Percentiles rank a stretch among this genome's conserved stretches.
Evolutionary conservation across 257 asterid genomes (phyloP).

Genomic region (Lycium ferocissimum): DNA sequence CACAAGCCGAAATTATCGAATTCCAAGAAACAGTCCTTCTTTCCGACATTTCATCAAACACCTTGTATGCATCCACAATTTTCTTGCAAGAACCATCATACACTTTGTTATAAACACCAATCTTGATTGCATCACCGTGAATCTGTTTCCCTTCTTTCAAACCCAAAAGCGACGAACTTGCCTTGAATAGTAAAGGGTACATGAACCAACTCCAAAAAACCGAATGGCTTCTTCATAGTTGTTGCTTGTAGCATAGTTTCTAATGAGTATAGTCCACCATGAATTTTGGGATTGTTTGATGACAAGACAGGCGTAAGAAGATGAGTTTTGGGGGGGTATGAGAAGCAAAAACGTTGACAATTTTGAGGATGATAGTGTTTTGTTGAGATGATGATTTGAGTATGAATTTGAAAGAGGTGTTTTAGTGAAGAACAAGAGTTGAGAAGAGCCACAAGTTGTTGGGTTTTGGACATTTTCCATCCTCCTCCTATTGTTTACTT

Average conservation of each 20-base stretch:
- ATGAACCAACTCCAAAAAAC: slow-evolving; percentile 56
- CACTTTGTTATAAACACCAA: slow-evolving; percentile 53
- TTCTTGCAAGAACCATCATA: slow-evolving; percentile 70
- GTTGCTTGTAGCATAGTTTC: slow-evolving; percentile 53
- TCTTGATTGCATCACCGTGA: slow-evolving; percentile 71
- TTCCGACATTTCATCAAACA: slow-evolving; percentile 69
- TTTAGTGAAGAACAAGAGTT: slow-evolving; percentile 40
- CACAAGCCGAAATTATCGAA: slow-evolving; percentile 63
- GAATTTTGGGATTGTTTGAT: slow-evolving; percentile 35
- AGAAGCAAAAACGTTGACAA: slow-evolving; percentile 51
- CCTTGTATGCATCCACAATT: slow-evolving; percentile 49
- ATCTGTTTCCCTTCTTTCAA: slow-evolving; percentile 65
- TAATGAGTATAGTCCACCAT: slow-evolving; percentile 60
- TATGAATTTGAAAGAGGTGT: slow-evolving; percentile 54
- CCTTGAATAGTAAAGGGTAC: slow-evolving; percentile 69
- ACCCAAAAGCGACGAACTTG: slow-evolving; percentile 59
- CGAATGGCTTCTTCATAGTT: slow-evolving; percentile 46
- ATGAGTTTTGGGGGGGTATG: slow-evolving; percentile 29
- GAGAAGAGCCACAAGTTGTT: slow-evolving; percentile 41
- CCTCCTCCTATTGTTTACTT: not conserved
- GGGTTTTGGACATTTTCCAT: slow-evolving; percentile 25
- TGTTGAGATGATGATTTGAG: slow-evolving; percentile 46
- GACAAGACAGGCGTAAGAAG: slow-evolving; percentile 43
- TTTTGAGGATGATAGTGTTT: slow-evolving; percentile 36
- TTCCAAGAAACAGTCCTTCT: slow-evolving; percentile 79